Conservation (phyloP, 441 rosid genomes). For the Melastoma candidum region DNA sequence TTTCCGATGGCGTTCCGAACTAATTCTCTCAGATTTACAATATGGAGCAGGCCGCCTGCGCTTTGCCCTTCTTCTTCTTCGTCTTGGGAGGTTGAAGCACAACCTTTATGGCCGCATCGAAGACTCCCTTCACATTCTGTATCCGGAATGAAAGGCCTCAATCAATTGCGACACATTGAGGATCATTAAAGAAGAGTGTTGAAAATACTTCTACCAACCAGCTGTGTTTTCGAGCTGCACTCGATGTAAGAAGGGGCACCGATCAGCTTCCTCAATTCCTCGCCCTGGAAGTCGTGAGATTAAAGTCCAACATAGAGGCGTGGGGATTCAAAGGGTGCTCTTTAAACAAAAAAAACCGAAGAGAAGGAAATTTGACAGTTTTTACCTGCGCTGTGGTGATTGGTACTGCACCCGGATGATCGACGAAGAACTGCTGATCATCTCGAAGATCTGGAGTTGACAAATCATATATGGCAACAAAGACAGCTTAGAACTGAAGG, state of each 20-base stretch:
- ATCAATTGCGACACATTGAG: too few species aligned
- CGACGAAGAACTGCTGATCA: constrained; percentile 13
- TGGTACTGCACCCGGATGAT: constrained; percentile 12
- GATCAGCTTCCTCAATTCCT: constrained; percentile 69
- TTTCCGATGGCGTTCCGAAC: constrained; percentile 17
- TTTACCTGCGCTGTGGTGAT: neutral
- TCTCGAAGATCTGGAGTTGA: constrained; percentile 9
- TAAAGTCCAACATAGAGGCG: too few species aligned
- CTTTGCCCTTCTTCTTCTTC: constrained; percentile 78
- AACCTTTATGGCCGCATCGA: constrained; percentile 68
- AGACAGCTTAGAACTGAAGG: neutral
- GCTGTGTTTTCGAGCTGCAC: constrained; percentile 94
- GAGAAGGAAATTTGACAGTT: too few species aligned
- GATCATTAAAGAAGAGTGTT: too few species aligned
- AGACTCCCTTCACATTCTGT: constrained; percentile 75
- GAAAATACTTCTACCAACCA: constrained; percentile 25
- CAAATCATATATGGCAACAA: neutral
- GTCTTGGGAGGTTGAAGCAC: constrained; percentile 80
- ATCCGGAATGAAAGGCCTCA: neutral
- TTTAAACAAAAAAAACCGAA: too few species aligned
- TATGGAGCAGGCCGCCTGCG: constrained; percentile 53
- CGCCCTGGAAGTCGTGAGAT: constrained; percentile 38
- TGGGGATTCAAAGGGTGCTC: too few species aligned
- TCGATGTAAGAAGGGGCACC: constrained; percentile 73
- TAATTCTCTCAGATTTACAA: constrained; percentile 34